A percentile compares a stretch with the other conserved stretches of the same genome.
Conservation (phyloP, 768 basidiomycete genomes). For the Albatrellus ellisii region DNA sequence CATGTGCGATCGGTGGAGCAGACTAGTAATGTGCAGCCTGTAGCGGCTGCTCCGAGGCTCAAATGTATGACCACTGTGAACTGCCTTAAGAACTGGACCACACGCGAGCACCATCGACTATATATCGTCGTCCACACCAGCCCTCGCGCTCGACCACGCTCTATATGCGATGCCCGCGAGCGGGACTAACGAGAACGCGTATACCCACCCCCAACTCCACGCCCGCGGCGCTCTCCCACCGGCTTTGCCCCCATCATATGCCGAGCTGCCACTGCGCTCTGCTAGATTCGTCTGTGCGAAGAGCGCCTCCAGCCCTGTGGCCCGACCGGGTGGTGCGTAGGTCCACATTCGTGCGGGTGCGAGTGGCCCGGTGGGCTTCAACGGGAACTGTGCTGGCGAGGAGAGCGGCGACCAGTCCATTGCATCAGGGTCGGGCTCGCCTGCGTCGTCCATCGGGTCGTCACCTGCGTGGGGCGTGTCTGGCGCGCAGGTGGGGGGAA, state of each 20-base stretch:
- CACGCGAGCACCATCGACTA: too few species aligned
- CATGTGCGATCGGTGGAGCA: too few species aligned
- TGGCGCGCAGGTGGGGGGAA: constrained; percentile 19
- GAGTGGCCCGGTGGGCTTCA: neutral
- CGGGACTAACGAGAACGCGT: constrained; percentile 6
- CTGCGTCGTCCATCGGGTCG: constrained; percentile 15
- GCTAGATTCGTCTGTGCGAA: constrained; percentile 10
- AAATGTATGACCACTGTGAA: too few species aligned
- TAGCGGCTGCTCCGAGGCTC: too few species aligned
- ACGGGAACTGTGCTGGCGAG: constrained; percentile 8
- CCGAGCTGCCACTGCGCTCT: neutral
- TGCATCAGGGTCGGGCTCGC: constrained; percentile 25
- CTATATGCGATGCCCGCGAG: neutral
- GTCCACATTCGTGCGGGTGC: neutral
- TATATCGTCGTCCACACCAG: neutral
- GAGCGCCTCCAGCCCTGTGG: constrained; percentile 11
- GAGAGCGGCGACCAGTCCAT: constrained; percentile 65
- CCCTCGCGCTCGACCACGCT: neutral
- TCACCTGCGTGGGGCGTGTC: constrained; percentile 15
- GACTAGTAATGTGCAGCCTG: too few species aligned
- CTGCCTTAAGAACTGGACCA: too few species aligned
- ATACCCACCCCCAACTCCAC: constrained; percentile 5
- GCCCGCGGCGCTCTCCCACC: neutral
- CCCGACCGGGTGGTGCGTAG: neutral
- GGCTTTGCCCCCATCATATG: neutral